These are phyloP conservation scores for Sambucus nigra DNA, from an alignment of 129 eudicot genomes.

Conservation along the genomic window DNA sequence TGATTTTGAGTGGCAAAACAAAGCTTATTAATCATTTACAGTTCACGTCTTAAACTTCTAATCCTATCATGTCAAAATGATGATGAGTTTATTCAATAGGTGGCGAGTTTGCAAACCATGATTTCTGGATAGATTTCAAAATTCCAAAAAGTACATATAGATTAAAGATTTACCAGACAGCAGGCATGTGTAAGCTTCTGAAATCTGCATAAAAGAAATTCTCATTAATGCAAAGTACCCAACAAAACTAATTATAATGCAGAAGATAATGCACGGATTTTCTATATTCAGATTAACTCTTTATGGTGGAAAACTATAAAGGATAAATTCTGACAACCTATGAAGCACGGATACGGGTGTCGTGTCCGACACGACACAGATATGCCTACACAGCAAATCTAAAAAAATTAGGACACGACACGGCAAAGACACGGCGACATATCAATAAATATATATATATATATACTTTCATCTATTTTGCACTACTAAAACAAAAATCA, in stretches of 20 bases:
- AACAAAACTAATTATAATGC: not conserved
- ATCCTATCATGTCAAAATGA: not conserved
- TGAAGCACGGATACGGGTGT: too few species aligned
- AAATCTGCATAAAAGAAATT: slow-evolving; percentile 35
- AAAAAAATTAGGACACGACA: too few species aligned
- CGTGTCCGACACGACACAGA: too few species aligned
- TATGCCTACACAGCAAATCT: too few species aligned
- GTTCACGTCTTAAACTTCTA: not conserved
- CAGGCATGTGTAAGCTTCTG: slow-evolving; percentile 74
- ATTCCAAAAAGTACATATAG: not conserved
- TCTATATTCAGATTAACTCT: not conserved
- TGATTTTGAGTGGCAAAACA: too few species aligned
- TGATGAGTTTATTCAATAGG: not conserved
- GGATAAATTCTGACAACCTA: too few species aligned
- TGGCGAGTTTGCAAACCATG: not conserved
- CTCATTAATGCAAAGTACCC: not conserved
- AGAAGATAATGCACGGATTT: too few species aligned
- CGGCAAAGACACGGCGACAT: too few species aligned
- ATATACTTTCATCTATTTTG: too few species aligned
- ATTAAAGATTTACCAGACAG: slow-evolving; percentile 36
- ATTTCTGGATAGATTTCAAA: not conserved
- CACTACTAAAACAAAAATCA: too few species aligned
- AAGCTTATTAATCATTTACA: too few species aligned
- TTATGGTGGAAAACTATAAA: not conserved
- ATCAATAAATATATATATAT: too few species aligned